phyloP scores from a whole-genome alignment of 495 filamentous ascomycete species.

The Daldinia concentrica region DNA sequence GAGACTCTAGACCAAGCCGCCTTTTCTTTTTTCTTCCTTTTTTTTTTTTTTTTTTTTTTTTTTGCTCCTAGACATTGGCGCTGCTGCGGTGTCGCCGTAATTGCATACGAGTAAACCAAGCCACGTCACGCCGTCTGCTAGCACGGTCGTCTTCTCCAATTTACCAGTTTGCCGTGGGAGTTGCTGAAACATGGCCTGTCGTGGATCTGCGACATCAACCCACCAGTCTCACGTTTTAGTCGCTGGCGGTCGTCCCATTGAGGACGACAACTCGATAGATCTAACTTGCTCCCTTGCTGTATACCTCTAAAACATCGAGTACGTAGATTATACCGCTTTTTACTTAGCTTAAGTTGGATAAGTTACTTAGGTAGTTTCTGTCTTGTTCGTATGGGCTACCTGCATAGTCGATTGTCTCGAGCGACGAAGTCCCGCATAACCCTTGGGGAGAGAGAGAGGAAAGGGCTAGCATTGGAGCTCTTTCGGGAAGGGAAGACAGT shows the following conservation, averaged over 20 bases:
- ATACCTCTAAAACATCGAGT: neutral
- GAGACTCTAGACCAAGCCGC: neutral
- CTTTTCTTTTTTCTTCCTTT: neutral
- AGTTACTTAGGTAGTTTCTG: too few relatives aligned
- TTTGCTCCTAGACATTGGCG: neutral
- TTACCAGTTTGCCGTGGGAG: neutral
- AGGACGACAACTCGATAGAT: too few relatives aligned
- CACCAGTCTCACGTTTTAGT: neutral
- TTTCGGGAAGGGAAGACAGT: too few relatives aligned
- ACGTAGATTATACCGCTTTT: too few relatives aligned
- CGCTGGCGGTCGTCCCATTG: neutral
- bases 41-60: neutral
- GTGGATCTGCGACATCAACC: conserved; percentile 19
- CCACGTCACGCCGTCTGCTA: neutral
- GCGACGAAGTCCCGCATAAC: neutral
- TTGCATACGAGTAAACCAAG: too few relatives aligned
- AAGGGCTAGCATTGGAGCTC: too few relatives aligned
- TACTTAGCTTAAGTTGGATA: too few relatives aligned
- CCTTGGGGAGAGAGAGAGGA: too few relatives aligned
- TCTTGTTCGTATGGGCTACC: too few relatives aligned
- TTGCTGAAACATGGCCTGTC: conserved; percentile 22
- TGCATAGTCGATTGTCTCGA: too few relatives aligned
- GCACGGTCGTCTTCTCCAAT: conserved; percentile 1
- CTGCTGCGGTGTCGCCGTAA: too few relatives aligned
- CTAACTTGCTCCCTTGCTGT: neutral